Evolutionary conservation across 495 filamentous ascomycete species (phyloP), one percentile per base, ranked within the genome.

Genomic region (Xanthoparmelia taractica): DNA sequence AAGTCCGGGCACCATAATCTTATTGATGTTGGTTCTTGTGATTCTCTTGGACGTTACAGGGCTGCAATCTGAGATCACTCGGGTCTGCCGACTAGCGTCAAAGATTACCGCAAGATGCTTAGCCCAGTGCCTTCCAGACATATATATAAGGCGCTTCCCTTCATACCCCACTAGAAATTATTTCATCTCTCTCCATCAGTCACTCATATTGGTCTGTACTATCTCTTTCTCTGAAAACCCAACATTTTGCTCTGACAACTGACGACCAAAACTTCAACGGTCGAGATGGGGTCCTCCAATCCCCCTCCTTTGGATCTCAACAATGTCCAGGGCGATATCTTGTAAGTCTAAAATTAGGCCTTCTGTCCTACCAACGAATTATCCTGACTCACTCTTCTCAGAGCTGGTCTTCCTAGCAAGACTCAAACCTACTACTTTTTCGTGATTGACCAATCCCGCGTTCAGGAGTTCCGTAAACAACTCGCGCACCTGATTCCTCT

Each of bases 391-490:
- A 68, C 31, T 45, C 34, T 58, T 73, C 6, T 33, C 31, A 75
- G 73, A 54, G 69, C 69, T 20, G 67, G 75, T 59, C 65, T 77
- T 7, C 68, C 73, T n/a, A 76, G 74, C 64, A 67, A 71, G 58
- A 65, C 64, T 48, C 67, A 77, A 59, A 60, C 61, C 34, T 73
- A 68, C 56, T 63, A 62, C 27, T 76, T 75, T 47, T 77, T 77
- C 68, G 62, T 67, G 4, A 70, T 77, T 40, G 66, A 67, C 23
- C 37, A 65, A 12, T 60, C 56, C 15, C 56, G 57, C 37, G 61
- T 71, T 57, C 63, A 69, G 27, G 66, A 45, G 18, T 76, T 76
- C 63, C 66, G 72, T 8, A 57, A 52, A 10, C 67, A 73, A 33
- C 66, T 77, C 31, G 37, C 41, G 12, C 25, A 58, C 5, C 60